Base-by-base conservation (phyloP, 1,284 basidiomycete genomes). In the Porodaedalea pini region DNA sequence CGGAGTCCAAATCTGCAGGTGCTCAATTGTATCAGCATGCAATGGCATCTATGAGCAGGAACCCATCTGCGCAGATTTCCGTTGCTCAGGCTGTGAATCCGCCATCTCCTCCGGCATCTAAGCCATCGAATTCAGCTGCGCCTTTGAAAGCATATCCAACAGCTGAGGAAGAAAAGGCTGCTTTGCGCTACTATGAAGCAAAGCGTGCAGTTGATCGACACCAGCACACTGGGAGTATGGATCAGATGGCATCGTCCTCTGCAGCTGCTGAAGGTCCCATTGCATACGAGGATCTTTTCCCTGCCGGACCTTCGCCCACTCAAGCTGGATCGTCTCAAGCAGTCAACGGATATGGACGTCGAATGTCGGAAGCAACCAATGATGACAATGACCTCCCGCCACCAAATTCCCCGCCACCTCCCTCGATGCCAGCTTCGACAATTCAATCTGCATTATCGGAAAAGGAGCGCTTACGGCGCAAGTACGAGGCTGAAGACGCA, bases 161-260 rank as follows among this genome's bases (percentile, higher is more conserved):
- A 21, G 75, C 77, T 0, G 75, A 75, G 74, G 75, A 79, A 60
- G 81, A 82, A 70, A 90, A 90, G 66, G 85, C 80, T 4, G 83
- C 83, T 32, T 67, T 90, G 57, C 76, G 83, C 52, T 91, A 88
- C 65, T 76, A 86, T 39, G 79, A 87, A 51, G 89, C 88, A 0
- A 86, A 81, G 66, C 74, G 73, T 47, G 88, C 88, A 2, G 89
- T 90, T 4, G 79, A 81, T 49, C 77, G 81, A 17, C 77, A 69
- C 40, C 78, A 81, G 57, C 67, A 67, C 47, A 62, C 65, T 0
- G 69, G 72, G 25, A 73, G 70, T 52, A 67, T 67, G 11, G 62
- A 67, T 0, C 62, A 56, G 21, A 68, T 68, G 2, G 63, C 60
- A 15, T 61, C 64, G 45, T 51, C 64, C 27, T 62, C 64, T 17